A percentile compares a stretch with the other conserved stretches of the same genome.
These are phyloP conservation scores for Agaricus sinodeliciosus DNA, from an alignment of 768 basidiomycete species.

Conservation along the genomic window DNA sequence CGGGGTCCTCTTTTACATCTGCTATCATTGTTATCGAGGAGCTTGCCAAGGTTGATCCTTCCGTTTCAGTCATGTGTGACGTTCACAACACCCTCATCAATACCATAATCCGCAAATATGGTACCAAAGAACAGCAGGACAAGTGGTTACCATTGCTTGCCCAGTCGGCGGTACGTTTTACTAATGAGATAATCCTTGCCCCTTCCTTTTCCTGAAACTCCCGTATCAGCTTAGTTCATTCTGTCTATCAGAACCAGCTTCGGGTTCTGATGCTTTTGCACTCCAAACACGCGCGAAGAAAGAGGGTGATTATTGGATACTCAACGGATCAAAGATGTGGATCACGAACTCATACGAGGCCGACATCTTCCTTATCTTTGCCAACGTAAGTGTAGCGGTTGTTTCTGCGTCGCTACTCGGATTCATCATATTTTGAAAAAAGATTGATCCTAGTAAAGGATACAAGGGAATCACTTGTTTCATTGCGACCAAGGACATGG, in stretches of 20 bases:
- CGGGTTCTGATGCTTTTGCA: conserved; percentile 96
- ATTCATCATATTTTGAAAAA: conserved; percentile 17
- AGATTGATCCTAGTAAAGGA: conserved; percentile 81
- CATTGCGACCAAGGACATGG: conserved; percentile 93
- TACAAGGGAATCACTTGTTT: conserved; percentile 99
- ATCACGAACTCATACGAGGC: conserved; percentile 95
- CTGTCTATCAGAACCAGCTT: conserved; percentile 87
- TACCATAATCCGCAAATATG: conserved; percentile 86
- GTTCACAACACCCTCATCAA: conserved; percentile 99
- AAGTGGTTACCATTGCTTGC: conserved; percentile 85
- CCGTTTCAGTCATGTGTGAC: conserved; percentile 93
- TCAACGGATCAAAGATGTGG: conserved; percentile 99
- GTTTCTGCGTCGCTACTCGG: neutral
- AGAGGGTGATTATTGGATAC: conserved; percentile 76
- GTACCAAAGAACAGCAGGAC: conserved; percentile 75
- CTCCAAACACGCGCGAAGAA: conserved; percentile 89
- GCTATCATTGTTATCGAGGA: conserved; percentile 98
- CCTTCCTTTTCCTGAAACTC: neutral
- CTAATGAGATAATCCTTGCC: neutral
- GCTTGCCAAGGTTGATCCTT: conserved; percentile 92
- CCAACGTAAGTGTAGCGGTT: conserved; percentile 54
- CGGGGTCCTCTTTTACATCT: conserved; percentile 88
- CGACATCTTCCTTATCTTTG: conserved; percentile 90
- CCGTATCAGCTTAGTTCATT: conserved; percentile 81
- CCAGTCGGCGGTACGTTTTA: conserved; percentile 54